These are phyloP conservation scores for cucumber (Cucumis sativus) DNA, from an alignment of 306 rosid species.

Conservation along the genomic window Cucumber_9930_V3 NC_026660.2:4371001-4371500, in stretches of 20 bases:
- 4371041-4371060: too few relatives aligned
- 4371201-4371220: not conserved
- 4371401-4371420: not conserved
- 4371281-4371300: not conserved
- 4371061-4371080: too few relatives aligned
- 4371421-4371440: not conserved
- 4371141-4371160: not conserved
- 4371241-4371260: not conserved
- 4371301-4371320: not conserved
- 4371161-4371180: not conserved
- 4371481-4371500: not conserved
- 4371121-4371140: not conserved
- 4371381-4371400: not conserved
- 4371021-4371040: too few relatives aligned
- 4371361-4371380: not conserved
- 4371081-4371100: too few relatives aligned
- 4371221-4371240: not conserved
- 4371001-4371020: too few relatives aligned
- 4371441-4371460: not conserved
- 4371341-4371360: not conserved
- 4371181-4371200: too few relatives aligned
- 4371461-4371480: not conserved
- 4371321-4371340: not conserved
- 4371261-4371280: not conserved
- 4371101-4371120: too few relatives aligned